phyloP scores from a whole-genome alignment of 306 rosid genomes.

The Malus asiatica region DNA sequence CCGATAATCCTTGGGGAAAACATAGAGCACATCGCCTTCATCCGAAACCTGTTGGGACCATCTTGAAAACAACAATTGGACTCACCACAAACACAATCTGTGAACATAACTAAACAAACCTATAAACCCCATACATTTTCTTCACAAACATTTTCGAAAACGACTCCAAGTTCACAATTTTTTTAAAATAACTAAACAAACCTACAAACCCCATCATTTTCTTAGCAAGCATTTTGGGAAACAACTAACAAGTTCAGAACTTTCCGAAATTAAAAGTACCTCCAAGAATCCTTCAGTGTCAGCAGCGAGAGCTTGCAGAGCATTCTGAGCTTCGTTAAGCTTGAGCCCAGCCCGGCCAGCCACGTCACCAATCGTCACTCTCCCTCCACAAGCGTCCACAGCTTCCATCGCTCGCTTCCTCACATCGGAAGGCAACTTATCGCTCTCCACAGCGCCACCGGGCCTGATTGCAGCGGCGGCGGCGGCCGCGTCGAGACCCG shows the following conservation, averaged over 20 bases:
- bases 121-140: background rate
- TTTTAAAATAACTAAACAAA: background rate
- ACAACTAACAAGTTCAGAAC: background rate
- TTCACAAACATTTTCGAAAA: background rate
- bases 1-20: constrained; percentile 77
- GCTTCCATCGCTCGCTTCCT: constrained; percentile 96
- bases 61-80: constrained; percentile 42
- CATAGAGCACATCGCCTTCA: constrained; percentile 89
- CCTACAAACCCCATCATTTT: background rate
- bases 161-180: background rate
- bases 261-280: constrained; percentile 25
- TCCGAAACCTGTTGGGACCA: constrained; percentile 81
- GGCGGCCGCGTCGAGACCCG: constrained; percentile 37
- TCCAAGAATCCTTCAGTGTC: constrained; percentile 86
- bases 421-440: constrained; percentile 60
- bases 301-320: constrained; percentile 85
- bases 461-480: constrained; percentile 45
- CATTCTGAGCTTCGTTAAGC: constrained; percentile 78
- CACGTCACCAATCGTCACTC: constrained; percentile 86
- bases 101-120: constrained; percentile 4
- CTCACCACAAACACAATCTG: constrained; percentile 16
- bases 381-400: constrained; percentile 69
- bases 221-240: background rate
- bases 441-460: constrained; percentile 67
- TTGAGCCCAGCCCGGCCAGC: constrained; percentile 81